Conservation (phyloP, 768 basidiomycete species). For the Boletus speciosus region DNA sequence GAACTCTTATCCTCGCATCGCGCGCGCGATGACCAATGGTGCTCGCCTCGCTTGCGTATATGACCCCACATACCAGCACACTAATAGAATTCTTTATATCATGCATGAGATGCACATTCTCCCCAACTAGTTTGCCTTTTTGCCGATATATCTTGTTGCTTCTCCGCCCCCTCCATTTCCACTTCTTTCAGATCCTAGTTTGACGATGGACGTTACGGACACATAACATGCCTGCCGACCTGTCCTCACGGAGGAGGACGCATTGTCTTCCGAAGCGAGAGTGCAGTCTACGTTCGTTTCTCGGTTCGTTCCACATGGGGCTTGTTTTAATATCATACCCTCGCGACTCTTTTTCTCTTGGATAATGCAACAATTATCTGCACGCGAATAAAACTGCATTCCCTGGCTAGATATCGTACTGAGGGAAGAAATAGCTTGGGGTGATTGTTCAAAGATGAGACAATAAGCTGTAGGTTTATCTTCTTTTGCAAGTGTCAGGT, state of each 20-base stretch:
- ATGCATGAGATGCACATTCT: constrained; percentile 6
- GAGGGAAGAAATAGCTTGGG: too few species aligned
- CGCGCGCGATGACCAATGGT: background rate
- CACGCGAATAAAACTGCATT: too few species aligned
- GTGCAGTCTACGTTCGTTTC: constrained; percentile 20
- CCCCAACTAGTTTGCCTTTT: background rate
- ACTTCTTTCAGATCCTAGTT: constrained; percentile 8
- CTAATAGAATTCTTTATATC: constrained; percentile 17
- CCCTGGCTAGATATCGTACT: too few species aligned
- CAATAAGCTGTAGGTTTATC: too few species aligned
- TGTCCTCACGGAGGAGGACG: constrained; percentile 10
- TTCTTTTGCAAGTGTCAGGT: too few species aligned
- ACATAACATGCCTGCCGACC: constrained; percentile 14
- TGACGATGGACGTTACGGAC: constrained; percentile 25
- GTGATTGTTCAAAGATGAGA: too few species aligned
- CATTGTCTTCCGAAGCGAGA: constrained; percentile 1
- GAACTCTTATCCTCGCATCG: background rate
- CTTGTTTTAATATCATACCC: constrained; percentile 16
- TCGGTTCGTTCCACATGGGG: background rate
- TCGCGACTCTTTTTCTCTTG: background rate
- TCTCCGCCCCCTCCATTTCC: background rate
- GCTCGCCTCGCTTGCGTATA: constrained; percentile 4
- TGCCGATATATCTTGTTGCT: constrained; percentile 1
- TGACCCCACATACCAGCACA: constrained; percentile 19
- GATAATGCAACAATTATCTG: background rate